Conservation (phyloP, 805 yeast genomes). For the Saccharomycopsis sp. region DNA sequence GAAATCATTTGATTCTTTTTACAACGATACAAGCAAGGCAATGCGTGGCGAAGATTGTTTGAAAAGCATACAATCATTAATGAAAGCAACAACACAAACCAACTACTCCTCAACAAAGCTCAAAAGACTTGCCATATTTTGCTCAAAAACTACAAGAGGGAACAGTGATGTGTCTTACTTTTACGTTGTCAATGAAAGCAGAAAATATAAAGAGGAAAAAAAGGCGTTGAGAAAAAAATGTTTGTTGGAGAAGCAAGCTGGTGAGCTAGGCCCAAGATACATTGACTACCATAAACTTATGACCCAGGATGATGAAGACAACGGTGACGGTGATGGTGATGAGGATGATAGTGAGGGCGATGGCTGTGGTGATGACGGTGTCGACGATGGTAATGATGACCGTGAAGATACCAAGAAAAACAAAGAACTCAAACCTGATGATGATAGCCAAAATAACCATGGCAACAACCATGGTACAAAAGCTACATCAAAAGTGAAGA, state of each 20-base stretch:
- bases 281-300: too few species aligned
- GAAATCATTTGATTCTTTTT: conserved; percentile 1
- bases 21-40: background rate
- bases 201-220: background rate
- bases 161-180: conserved; percentile 7
- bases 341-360: too few species aligned
- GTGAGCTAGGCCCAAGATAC: too few species aligned
- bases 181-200: conserved; percentile 8
- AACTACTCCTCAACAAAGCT: conserved; percentile 1
- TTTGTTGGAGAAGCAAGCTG: too few species aligned
- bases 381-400: too few species aligned
- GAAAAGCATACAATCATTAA: background rate
- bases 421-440: too few species aligned
- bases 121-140: conserved; percentile 7
- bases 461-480: background rate
- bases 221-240: background rate
- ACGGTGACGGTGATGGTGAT: too few species aligned
- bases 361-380: too few species aligned
- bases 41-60: conserved; percentile 4
- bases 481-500: background rate
- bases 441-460: too few species aligned
- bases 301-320: too few species aligned
- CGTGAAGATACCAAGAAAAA: too few species aligned
- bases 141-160: conserved; percentile 2
- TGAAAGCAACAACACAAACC: background rate